A percentile compares a stretch with the other conserved stretches of the same genome.
Conservation (phyloP, 192 early-diverging fungal species). For the Coemansia nantahalensis region DNA sequence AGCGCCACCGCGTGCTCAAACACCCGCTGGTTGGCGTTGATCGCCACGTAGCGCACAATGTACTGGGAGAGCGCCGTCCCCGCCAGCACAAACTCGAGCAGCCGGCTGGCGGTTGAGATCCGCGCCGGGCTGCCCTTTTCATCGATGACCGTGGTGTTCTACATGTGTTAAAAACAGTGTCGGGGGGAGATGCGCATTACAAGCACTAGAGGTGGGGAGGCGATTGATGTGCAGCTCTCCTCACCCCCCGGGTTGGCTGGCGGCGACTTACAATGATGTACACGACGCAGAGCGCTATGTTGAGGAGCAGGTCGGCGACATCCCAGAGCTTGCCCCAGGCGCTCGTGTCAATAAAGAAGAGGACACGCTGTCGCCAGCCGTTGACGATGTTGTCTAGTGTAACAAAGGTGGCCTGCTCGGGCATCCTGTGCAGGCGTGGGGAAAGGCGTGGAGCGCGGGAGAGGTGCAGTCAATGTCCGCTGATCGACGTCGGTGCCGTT, state of each 20-base stretch:
- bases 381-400: conserved; percentile 45
- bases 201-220: too few relatives aligned
- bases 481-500: too few relatives aligned
- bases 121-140: conserved; percentile 17
- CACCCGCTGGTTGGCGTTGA: conserved; percentile 36
- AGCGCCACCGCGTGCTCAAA: conserved; percentile 37
- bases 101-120: conserved; percentile 19
- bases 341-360: conserved; percentile 47
- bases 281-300: conserved; percentile 27
- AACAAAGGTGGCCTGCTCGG: conserved; percentile 48
- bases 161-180: neutral
- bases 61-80: conserved; percentile 37
- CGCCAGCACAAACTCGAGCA: conserved; percentile 35
- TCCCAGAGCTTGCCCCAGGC: conserved; percentile 52
- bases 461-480: too few relatives aligned
- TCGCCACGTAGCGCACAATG: conserved; percentile 32
- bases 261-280: conserved; percentile 44
- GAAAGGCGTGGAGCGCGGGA: too few relatives aligned
- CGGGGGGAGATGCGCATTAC: too few relatives aligned
- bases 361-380: conserved; percentile 41
- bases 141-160: conserved; percentile 45
- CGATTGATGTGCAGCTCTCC: too few relatives aligned
- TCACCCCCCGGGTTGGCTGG: too few relatives aligned
- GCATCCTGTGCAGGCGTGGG: conserved; percentile 6
- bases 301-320: conserved; percentile 30